phyloP scores from a whole-genome alignment of 345 rosid species.

The Camelina laxa region DNA sequence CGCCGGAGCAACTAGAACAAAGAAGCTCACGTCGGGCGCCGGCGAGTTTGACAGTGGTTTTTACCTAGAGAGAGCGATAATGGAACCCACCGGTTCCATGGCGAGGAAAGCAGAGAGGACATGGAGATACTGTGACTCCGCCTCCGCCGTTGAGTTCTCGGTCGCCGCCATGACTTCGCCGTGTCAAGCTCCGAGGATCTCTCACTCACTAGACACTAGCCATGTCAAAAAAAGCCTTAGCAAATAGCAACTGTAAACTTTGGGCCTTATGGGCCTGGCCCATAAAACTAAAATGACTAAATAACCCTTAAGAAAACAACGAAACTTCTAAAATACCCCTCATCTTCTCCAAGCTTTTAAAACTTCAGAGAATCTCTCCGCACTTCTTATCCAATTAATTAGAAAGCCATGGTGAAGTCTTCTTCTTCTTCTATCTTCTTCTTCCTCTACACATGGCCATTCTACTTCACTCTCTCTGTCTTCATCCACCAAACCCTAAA shows the following conservation, averaged over 20 bases:
- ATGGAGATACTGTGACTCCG: constrained; percentile 49
- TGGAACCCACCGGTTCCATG: constrained; percentile 63
- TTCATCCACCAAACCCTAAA: constrained; percentile 48
- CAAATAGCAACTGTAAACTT: no score
- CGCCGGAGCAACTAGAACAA: background rate
- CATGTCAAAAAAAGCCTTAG: background rate
- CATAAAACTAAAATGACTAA: background rate
- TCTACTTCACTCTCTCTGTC: constrained; percentile 57
- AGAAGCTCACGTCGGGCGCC: background rate
- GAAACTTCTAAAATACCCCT: constrained; percentile 19
- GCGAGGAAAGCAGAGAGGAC: constrained; percentile 74
- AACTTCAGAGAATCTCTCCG: background rate
- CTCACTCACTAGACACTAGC: no score
- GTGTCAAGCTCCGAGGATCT: constrained; percentile 29
- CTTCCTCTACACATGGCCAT: constrained; percentile 63
- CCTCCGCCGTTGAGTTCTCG: constrained; percentile 20
- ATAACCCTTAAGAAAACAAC: background rate
- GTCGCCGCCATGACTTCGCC: constrained; percentile 48
- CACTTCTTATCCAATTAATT: constrained; percentile 40
- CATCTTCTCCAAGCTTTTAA: background rate
- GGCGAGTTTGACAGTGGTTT: constrained; percentile 9
- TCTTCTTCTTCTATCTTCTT: constrained; percentile 17
- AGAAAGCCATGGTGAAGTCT: constrained; percentile 34
- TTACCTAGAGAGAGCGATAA: constrained; percentile 66
- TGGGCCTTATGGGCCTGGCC: constrained; percentile 19